Conservation (phyloP, 441 rosid species). For the Populus hybrid region DNA sequence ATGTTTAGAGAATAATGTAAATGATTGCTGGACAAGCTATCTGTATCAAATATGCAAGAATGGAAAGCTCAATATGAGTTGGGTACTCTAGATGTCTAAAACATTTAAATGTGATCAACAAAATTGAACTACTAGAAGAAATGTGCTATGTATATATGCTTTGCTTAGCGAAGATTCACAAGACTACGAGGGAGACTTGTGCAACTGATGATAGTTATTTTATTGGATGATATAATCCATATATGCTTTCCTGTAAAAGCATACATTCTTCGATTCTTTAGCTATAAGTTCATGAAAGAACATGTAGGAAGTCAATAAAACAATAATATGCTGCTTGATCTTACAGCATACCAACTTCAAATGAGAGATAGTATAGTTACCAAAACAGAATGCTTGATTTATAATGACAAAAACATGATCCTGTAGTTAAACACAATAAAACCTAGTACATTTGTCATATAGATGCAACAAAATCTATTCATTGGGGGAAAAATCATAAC, state of each 20-base stretch:
- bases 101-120: background rate
- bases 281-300: background rate
- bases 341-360: background rate
- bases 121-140: slow-evolving; percentile 7
- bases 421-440: background rate
- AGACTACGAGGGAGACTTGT: background rate
- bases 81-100: slow-evolving; percentile 10
- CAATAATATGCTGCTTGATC: background rate
- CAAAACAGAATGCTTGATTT: background rate
- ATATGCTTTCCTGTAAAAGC: background rate
- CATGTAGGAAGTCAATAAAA: background rate
- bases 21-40: slow-evolving; percentile 18
- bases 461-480: background rate
- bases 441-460: background rate
- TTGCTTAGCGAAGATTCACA: background rate
- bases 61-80: slow-evolving; percentile 14
- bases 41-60: slow-evolving; percentile 34
- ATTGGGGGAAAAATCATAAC: background rate
- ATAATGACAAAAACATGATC: background rate
- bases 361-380: background rate
- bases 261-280: background rate
- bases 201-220: background rate
- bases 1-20: slow-evolving; percentile 22
- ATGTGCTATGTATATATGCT: background rate
- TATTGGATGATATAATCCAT: background rate